phyloP scores from a whole-genome alignment of 306 rosid genomes.

The Lithocarpus polystachyus region DNA sequence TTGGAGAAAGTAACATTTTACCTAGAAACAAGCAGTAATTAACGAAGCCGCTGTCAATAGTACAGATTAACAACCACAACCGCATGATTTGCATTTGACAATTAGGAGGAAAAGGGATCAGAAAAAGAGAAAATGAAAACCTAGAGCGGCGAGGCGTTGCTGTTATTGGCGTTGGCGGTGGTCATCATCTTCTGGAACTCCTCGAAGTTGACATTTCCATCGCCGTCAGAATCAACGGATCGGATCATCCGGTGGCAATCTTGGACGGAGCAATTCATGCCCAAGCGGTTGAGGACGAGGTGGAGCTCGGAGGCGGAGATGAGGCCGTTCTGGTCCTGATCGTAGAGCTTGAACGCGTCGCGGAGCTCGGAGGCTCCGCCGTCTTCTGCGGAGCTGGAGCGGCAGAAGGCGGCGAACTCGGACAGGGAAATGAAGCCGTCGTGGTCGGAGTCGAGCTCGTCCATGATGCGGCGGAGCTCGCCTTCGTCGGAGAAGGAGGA shows the following conservation, averaged over 20 bases:
- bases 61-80: too few relatives aligned
- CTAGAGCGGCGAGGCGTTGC: slow-evolving; percentile 18
- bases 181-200: slow-evolving; percentile 89
- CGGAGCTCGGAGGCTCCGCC: slow-evolving; percentile 57
- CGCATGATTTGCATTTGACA: too few relatives aligned
- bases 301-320: slow-evolving; percentile 70
- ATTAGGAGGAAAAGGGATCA: too few relatives aligned
- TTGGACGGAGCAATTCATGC: slow-evolving; percentile 52
- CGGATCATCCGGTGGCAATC: slow-evolving; percentile 73
- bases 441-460: slow-evolving; percentile 70
- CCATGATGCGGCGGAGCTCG: slow-evolving; percentile 64
- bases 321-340: slow-evolving; percentile 75
- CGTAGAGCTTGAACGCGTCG: slow-evolving; percentile 85
- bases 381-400: slow-evolving; percentile 35
- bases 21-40: too few relatives aligned
- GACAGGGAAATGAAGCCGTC: slow-evolving; percentile 70
- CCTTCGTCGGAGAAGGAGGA: slow-evolving; percentile 30
- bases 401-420: slow-evolving; percentile 76
- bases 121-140: background rate
- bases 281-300: slow-evolving; percentile 65
- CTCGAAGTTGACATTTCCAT: slow-evolving; percentile 72
- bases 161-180: slow-evolving; percentile 5
- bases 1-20: too few relatives aligned
- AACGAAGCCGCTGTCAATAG: too few relatives aligned
- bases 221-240: slow-evolving; percentile 83